Evolutionary conservation across 2,329 filamentous ascomycete species (phyloP).

Genomic region (Pyrenochaeta sp.): DNA sequence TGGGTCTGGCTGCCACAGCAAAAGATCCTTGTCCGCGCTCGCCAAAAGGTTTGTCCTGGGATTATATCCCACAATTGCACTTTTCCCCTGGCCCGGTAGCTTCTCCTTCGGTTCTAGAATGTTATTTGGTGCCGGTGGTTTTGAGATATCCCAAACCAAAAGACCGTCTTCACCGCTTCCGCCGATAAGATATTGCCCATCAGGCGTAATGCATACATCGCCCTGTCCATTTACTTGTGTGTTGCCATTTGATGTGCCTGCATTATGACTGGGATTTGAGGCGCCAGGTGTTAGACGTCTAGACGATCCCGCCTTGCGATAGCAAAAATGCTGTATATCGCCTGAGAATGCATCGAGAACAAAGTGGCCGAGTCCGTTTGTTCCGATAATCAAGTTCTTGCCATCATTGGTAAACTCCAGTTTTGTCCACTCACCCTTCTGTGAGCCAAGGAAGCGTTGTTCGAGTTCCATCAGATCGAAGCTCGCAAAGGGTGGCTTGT

Average conservation of each 20-base stretch:
- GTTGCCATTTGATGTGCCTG: conserved; percentile 56
- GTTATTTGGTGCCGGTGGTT: conserved; percentile 62
- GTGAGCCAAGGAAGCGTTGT: conserved; percentile 51
- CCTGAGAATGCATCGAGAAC: conserved; percentile 94
- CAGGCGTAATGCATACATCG: conserved; percentile 88
- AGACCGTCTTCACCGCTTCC: conserved; percentile 77
- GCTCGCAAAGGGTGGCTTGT: conserved; percentile 85
- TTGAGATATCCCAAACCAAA: conserved; percentile 82
- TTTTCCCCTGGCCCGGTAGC: conserved; percentile 69
- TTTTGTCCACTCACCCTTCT: conserved; percentile 79
- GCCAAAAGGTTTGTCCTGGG: conserved; percentile 92
- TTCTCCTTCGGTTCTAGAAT: conserved; percentile 70
- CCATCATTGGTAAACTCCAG: conserved; percentile 97
- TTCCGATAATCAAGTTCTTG: conserved; percentile 83
- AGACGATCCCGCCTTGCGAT: conserved; percentile 54
- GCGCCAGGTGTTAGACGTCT: conserved; percentile 57
- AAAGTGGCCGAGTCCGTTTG: conserved; percentile 85
- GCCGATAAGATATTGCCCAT: conserved; percentile 87
- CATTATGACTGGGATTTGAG: conserved; percentile 60
- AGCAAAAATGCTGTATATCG: conserved; percentile 75
- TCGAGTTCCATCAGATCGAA: conserved; percentile 81
- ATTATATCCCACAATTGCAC: conserved; percentile 84
- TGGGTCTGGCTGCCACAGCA: conserved; percentile 58
- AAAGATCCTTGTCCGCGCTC: conserved; percentile 82
- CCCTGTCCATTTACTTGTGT: conserved; percentile 61